Base-by-base conservation (phyloP, 1,284 basidiomycete genomes). In the Meira miltonrushii region DNA sequence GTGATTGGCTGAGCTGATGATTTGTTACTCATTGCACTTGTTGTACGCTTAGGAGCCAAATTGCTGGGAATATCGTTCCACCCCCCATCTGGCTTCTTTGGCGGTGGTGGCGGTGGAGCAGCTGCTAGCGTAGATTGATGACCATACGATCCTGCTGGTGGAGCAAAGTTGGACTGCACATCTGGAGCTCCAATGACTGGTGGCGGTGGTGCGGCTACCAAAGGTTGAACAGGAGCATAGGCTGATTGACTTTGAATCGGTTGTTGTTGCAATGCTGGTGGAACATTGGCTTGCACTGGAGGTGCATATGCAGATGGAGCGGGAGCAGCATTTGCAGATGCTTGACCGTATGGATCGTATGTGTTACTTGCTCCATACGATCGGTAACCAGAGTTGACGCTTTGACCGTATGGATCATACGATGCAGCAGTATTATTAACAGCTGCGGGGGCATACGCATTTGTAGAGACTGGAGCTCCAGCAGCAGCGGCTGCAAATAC, bases 41-140 rank as follows among this genome's bases (percentile, higher is more conserved):
- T 56, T 11, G 70, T 66, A 17, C 59, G 46, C 19, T 69, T 68
- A 53, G 83, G 81, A 23, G 74, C 67, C 1, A 65, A 54, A 5
- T 63, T 60, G 25, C 57, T 79, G 1, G 90, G 91, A 0, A 89
- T 85, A 72, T 97, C 93, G 74, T 97, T 97, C 92, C 92, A 97
- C 0, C 90, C 90, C 10, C 87, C 86, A 61, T 88, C 88, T 44
- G 81, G 79, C 39, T 85, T 83, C 66, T 85, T 87, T 23, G 81
- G 72, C 4, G 81, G 82, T 2, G 81, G 68, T 1, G 78, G 80
- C 2, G 81, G 80, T 8, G 78, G 77, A 2, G 75, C 69, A 37
- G 54, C 40, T n/a, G 62, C 39, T 9, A 47, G 58, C 1, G 33
- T 39, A 10, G 41, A 15, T 41, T 28, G 33, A n/a, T 19, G 41